Percentiles rank a stretch among this genome's conserved stretches.
Conservation (phyloP, 2,329 filamentous ascomycete genomes). For the Akanthomyces muscarius region DNA sequence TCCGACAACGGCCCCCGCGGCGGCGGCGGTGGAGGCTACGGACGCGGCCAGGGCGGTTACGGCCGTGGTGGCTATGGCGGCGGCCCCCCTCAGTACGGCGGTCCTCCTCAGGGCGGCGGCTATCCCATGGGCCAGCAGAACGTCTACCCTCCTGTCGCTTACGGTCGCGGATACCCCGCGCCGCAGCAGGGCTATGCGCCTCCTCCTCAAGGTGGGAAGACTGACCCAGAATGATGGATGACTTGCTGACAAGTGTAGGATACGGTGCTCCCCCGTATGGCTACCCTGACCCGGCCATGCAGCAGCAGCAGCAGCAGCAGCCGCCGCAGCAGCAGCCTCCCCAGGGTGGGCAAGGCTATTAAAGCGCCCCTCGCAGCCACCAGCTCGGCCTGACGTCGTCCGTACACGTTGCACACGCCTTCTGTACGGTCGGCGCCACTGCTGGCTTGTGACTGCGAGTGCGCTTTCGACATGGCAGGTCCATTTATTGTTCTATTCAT, state of each 20-base stretch:
- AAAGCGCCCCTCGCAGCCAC: slow-evolving; percentile 19
- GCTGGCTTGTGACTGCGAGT: neutral
- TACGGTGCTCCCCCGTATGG: slow-evolving; percentile 40
- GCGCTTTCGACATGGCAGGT: slow-evolving; percentile 10
- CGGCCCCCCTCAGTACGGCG: slow-evolving; percentile 35
- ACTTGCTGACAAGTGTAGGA: slow-evolving; percentile 26
- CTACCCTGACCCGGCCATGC: slow-evolving; percentile 44
- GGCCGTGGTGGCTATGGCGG: slow-evolving; percentile 39
- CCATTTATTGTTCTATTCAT: slow-evolving; percentile 8
- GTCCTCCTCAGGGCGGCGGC: slow-evolving; percentile 35
- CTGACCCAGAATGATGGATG: slow-evolving; percentile 5
- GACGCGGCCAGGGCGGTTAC: slow-evolving; percentile 38
- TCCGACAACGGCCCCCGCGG: slow-evolving; percentile 70
- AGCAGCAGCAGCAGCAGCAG: slow-evolving; percentile 36
- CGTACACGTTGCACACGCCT: neutral
- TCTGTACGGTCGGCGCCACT: neutral
- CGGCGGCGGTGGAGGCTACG: slow-evolving; percentile 51
- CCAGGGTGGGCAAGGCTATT: slow-evolving; percentile 40
- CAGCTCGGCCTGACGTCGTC: neutral
- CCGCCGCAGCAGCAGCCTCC: slow-evolving; percentile 27
- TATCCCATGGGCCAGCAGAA: slow-evolving; percentile 33
- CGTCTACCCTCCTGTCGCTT: slow-evolving; percentile 35
- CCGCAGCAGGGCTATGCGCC: slow-evolving; percentile 34
- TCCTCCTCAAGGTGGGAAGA: slow-evolving; percentile 38
- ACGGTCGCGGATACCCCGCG: slow-evolving; percentile 37